Percentiles rank a stretch among this genome's conserved stretches.
These are phyloP conservation scores for Emmonsiellopsis sp. DNA, from an alignment of 2,329 filamentous ascomycete genomes.

Conservation along the genomic window DNA sequence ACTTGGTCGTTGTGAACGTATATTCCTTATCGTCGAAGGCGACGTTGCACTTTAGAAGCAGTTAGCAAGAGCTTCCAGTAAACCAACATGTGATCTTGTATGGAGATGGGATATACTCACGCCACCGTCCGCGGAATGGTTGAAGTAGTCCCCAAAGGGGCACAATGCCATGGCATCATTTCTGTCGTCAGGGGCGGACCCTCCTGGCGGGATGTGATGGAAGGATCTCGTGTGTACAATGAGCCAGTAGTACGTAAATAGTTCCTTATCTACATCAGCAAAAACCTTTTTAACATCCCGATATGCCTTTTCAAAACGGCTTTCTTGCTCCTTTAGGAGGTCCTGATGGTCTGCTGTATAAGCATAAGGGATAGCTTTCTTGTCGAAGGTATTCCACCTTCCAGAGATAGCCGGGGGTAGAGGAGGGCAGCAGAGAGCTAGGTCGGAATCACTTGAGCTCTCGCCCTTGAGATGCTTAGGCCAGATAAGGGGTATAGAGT, in stretches of 20 bases:
- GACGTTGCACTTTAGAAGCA: slow-evolving; percentile 25
- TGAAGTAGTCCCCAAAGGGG: slow-evolving; percentile 40
- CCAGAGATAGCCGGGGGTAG: slow-evolving; percentile 31
- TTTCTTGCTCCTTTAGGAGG: slow-evolving; percentile 41
- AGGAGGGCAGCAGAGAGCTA: slow-evolving; percentile 7
- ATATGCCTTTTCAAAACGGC: slow-evolving; percentile 45
- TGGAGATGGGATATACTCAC: slow-evolving; percentile 17
- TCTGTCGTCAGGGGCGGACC: slow-evolving; percentile 25
- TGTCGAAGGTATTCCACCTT: slow-evolving; percentile 20
- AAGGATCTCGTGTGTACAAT: slow-evolving; percentile 53
- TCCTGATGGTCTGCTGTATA: slow-evolving; percentile 27
- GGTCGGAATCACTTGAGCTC: background rate
- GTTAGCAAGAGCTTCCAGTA: background rate
- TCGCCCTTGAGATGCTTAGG: slow-evolving; percentile 23
- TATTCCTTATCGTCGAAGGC: slow-evolving; percentile 26
- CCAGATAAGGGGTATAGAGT: slow-evolving; percentile 50
- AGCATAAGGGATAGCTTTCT: slow-evolving; percentile 21
- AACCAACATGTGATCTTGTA: background rate
- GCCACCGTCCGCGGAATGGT: slow-evolving; percentile 33
- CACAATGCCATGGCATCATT: slow-evolving; percentile 39
- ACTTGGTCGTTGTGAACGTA: slow-evolving; percentile 23
- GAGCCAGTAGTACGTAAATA: slow-evolving; percentile 49
- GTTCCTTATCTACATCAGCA: slow-evolving; percentile 31
- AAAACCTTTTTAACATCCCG: slow-evolving; percentile 32
- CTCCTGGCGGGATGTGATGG: slow-evolving; percentile 42